A percentile compares a stretch with the other conserved stretches of the same genome.
Evolutionary conservation across 805 yeast species (phyloP).

Genomic region (Candida nitratophila): DNA sequence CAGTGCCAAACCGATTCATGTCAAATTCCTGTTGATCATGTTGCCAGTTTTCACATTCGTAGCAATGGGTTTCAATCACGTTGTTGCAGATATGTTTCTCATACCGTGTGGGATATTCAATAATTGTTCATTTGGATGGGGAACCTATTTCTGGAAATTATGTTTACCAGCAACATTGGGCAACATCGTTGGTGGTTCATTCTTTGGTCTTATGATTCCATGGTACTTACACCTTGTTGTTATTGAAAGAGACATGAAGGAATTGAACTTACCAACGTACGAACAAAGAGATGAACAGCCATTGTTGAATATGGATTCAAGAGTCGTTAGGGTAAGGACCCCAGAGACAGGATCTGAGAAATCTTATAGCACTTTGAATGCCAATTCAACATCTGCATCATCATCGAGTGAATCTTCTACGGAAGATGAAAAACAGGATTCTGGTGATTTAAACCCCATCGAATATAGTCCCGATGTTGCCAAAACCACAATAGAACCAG

Average conservation of each 20-base stretch:
- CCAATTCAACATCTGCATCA: not conserved
- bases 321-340: constrained; percentile 51
- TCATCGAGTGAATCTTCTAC: not conserved
- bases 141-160: constrained; percentile 62
- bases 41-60: constrained; percentile 75
- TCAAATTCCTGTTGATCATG: constrained; percentile 53
- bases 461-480: not conserved
- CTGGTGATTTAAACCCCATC: not conserved
- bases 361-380: not conserved
- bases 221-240: constrained; percentile 68
- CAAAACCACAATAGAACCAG: not conserved
- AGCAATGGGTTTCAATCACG: constrained; percentile 71
- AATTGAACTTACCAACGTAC: constrained; percentile 56
- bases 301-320: constrained; percentile 65
- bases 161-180: constrained; percentile 69
- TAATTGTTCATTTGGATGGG: constrained; percentile 58
- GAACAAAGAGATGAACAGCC: constrained; percentile 80
- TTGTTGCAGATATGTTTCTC: constrained; percentile 76
- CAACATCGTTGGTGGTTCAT: constrained; percentile 70
- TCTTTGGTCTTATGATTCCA: constrained; percentile 58
- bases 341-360: not conserved
- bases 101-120: constrained; percentile 61
- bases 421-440: not conserved
- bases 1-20: constrained; percentile 75
- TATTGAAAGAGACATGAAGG: constrained; percentile 62